Percentiles rank a stretch among this genome's conserved stretches.
These are phyloP conservation scores for Phytopythium litorale DNA, from an alignment of 352 stramenopile genomes.

Conservation along the genomic window DNA sequence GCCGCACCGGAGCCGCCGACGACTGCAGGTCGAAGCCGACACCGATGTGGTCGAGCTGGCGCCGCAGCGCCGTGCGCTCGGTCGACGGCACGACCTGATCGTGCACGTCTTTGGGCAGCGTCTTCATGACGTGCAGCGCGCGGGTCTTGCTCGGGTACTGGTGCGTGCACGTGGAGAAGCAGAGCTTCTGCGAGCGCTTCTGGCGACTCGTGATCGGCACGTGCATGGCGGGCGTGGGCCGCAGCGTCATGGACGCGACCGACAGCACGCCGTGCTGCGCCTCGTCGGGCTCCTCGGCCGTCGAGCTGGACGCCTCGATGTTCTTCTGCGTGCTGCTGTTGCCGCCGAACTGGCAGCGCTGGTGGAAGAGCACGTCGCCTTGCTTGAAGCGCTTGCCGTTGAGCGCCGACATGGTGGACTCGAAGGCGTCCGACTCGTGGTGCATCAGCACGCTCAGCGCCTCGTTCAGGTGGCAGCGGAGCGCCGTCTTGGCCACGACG, in stretches of 20 bases:
- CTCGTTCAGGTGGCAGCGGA: conserved; percentile 61
- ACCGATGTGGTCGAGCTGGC: conserved; percentile 45
- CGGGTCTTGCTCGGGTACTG: conserved; percentile 38
- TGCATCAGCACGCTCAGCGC: conserved; percentile 52
- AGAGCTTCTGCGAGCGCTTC: conserved; percentile 51
- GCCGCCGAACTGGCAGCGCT: conserved; percentile 24
- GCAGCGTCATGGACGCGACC: conserved; percentile 31
- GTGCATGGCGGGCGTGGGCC: conserved; percentile 19
- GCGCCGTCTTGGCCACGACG: conserved; percentile 42
- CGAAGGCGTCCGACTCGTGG: conserved; percentile 35
- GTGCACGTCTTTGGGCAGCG: conserved; percentile 52
- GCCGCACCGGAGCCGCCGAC: conserved; percentile 11
- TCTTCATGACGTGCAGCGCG: conserved; percentile 57
- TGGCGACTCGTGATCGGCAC: conserved; percentile 28
- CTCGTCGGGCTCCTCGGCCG: background rate
- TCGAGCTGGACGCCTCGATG: conserved; percentile 4
- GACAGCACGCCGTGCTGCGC: conserved; percentile 26
- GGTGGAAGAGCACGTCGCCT: conserved; percentile 45
- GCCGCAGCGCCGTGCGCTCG: conserved; percentile 35
- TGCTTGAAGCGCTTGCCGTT: conserved; percentile 46
- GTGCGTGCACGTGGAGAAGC: conserved; percentile 43
- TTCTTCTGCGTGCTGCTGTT: conserved; percentile 2
- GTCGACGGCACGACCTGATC: conserved; percentile 36
- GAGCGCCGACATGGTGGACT: conserved; percentile 45
- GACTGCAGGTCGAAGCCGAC: conserved; percentile 51